A percentile compares a stretch with the other conserved stretches of the same genome.
Conservation (phyloP, 129 eudicot species). For the Artemisia argyi region DNA sequence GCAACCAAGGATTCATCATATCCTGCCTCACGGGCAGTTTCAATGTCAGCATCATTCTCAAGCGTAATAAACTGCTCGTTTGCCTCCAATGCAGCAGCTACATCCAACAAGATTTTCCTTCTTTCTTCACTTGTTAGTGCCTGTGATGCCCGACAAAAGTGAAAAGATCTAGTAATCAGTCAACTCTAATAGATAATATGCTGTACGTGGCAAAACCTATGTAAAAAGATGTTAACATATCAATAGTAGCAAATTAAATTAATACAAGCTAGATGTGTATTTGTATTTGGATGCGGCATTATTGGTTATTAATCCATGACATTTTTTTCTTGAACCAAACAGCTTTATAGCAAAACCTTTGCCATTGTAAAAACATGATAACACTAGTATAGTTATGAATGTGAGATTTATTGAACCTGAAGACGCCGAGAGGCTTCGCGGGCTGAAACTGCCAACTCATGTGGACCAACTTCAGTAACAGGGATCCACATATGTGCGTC, state of each 20-base stretch:
- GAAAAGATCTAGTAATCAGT: background rate
- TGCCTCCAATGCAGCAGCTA: conserved; percentile 77
- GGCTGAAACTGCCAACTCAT: conserved; percentile 87
- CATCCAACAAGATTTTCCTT: conserved; percentile 63
- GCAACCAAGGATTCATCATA: conserved; percentile 71
- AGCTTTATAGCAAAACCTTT: background rate
- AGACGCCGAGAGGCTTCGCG: conserved; percentile 72
- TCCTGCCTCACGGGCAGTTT: conserved; percentile 58
- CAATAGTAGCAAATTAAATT: background rate
- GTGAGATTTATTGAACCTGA: conserved; percentile 59
- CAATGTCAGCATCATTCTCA: conserved; percentile 80
- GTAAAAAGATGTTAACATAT: no score
- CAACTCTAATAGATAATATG: conserved; percentile 5
- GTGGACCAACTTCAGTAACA: conserved; percentile 54
- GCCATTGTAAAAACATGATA: background rate
- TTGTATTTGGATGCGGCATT: no score
- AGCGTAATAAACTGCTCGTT: conserved; percentile 49
- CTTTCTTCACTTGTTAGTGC: conserved; percentile 67
- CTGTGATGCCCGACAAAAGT: conserved; percentile 30
- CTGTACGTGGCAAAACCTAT: no score
- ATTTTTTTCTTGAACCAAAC: no score
- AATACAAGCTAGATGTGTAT: background rate
- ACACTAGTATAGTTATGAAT: background rate
- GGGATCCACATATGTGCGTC: conserved; percentile 71
- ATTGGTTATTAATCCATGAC: no score